Conservation (phyloP, 2,329 filamentous ascomycete species). For the Ceratocystis huliohia region DNA sequence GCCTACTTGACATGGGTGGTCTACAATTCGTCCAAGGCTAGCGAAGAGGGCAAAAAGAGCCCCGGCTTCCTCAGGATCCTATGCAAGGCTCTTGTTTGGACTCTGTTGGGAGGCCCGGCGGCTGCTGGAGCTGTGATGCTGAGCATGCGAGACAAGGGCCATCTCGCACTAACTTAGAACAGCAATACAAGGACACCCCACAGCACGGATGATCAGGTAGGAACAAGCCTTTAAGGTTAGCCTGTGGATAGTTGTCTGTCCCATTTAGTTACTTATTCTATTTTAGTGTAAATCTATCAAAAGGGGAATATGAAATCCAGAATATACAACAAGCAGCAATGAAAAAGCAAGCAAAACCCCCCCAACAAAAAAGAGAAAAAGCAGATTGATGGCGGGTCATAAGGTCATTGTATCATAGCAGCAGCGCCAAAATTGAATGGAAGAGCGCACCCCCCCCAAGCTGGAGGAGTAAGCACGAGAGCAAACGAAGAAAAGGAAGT, state of each 20-base stretch:
- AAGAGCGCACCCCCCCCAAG: background rate
- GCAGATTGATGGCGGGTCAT: background rate
- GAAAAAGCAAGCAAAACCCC: background rate
- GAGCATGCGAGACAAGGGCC: background rate
- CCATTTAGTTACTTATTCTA: background rate
- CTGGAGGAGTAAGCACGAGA: background rate
- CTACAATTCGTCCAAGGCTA: background rate
- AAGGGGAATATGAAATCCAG: background rate
- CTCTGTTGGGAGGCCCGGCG: background rate
- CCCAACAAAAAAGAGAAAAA: background rate
- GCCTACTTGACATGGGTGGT: constrained; percentile 8
- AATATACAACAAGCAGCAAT: background rate
- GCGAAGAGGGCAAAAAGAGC: background rate
- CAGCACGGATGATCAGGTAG: background rate
- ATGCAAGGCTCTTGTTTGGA: background rate
- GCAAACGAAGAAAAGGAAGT: background rate
- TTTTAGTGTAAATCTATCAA: background rate
- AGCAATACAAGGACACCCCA: background rate
- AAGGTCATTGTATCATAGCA: background rate
- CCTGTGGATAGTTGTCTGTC: background rate
- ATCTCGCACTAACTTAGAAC: background rate
- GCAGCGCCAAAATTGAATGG: background rate
- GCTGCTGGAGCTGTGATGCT: constrained; percentile 8
- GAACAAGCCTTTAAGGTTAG: too few relatives aligned
- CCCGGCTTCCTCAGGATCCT: background rate